A percentile compares a stretch with the other conserved stretches of the same genome.
phyloP scores from a whole-genome alignment of 176 grass and related monocot genomes.

The Zoysia japonica region DNA sequence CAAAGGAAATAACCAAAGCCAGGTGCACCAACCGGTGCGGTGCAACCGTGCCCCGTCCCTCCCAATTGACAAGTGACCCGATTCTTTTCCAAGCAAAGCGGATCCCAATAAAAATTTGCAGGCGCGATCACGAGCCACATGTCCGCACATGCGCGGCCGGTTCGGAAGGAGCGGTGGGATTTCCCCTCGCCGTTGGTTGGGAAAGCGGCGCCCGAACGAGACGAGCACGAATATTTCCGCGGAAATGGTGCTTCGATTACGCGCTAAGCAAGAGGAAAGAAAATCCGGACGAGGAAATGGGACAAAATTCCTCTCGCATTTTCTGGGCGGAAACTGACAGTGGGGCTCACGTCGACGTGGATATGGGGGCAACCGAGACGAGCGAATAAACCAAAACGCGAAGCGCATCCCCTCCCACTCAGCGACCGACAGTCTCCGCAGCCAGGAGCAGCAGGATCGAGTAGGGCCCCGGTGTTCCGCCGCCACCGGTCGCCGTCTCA shows the following conservation, averaged over 20 bases:
- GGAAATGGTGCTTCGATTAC: conserved; percentile 4
- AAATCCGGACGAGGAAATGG: not conserved
- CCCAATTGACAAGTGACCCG: conserved; percentile 9
- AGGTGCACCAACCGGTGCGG: not conserved
- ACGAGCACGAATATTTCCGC: conserved; percentile 23
- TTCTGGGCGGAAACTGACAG: not conserved
- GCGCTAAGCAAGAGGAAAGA: not conserved
- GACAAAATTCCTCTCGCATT: not conserved
- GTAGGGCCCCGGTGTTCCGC: not conserved
- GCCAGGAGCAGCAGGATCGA: conserved; percentile 8
- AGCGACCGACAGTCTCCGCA: conserved; percentile 24
- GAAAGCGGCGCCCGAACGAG: not conserved
- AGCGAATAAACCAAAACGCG: conserved; percentile 20
- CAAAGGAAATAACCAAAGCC: not conserved
- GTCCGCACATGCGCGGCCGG: conserved; percentile 46
- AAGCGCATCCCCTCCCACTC: not conserved
- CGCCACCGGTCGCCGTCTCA: not conserved
- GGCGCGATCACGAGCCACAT: conserved; percentile 36
- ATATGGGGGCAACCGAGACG: not conserved
- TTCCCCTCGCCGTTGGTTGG: conserved; percentile 32
- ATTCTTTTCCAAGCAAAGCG: not conserved
- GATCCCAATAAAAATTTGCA: not conserved
- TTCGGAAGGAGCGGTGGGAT: conserved; percentile 24
- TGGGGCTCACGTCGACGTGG: not conserved
- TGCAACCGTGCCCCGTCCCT: not conserved